These are phyloP conservation scores for Tilletia indica DNA, from an alignment of 1,284 basidiomycete genomes.

Conservation along the genomic window DNA sequence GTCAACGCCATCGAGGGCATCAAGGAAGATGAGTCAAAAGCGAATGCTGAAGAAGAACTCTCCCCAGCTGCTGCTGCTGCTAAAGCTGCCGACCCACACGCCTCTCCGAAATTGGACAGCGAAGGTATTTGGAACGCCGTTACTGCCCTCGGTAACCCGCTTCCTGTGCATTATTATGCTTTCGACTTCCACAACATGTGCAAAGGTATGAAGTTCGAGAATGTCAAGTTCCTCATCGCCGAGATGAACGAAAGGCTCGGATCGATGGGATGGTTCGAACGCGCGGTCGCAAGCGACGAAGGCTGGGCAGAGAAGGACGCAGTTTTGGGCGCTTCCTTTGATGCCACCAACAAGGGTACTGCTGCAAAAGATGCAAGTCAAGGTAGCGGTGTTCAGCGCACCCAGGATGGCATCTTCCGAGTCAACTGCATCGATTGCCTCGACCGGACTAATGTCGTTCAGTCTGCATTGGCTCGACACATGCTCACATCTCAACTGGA, in stretches of 20 bases:
- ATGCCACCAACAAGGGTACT: background rate
- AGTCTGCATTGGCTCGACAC: constrained; percentile 80
- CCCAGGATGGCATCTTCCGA: constrained; percentile 80
- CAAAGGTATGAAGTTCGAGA: constrained; percentile 88
- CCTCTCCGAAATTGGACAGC: constrained; percentile 15
- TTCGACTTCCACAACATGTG: constrained; percentile 92
- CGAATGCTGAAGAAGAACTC: constrained; percentile 57
- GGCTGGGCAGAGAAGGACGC: constrained; percentile 15
- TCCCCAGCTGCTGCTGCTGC: background rate
- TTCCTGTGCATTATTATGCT: constrained; percentile 55
- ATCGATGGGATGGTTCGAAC: constrained; percentile 58
- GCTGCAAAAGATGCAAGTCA: background rate
- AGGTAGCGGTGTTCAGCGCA: constrained; percentile 66
- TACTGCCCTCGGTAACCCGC: background rate
- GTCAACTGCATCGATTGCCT: constrained; percentile 88
- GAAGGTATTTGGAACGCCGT: constrained; percentile 44
- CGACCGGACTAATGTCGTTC: constrained; percentile 78
- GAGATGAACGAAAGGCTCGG: constrained; percentile 71
- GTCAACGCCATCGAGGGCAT: constrained; percentile 62
- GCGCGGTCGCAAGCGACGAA: background rate
- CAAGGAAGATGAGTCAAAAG: constrained; percentile 45
- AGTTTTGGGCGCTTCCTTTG: background rate
- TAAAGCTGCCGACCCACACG: background rate
- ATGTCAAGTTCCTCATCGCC: constrained; percentile 75
- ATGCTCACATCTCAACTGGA: constrained; percentile 69